These are phyloP conservation scores for Candida palmyrensis DNA, from an alignment of 805 yeast genomes.

Conservation along the genomic window DNA sequence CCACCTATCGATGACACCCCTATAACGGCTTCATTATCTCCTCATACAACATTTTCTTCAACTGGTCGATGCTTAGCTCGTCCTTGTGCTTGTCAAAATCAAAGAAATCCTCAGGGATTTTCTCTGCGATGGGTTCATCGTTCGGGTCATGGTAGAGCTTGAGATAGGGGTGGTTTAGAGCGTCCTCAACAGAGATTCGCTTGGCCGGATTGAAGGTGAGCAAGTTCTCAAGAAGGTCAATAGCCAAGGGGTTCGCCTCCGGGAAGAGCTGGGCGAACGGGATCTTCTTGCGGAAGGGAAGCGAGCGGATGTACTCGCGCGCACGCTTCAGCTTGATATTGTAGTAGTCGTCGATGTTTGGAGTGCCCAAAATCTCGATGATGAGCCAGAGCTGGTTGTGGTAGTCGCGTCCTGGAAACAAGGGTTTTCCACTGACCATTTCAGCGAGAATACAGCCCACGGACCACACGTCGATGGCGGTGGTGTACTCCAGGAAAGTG, in stretches of 20 bases:
- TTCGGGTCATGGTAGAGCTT: constrained; percentile 88
- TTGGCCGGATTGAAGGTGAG: constrained; percentile 68
- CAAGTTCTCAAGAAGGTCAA: constrained; percentile 60
- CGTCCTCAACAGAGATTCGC: constrained; percentile 71
- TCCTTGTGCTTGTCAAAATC: constrained; percentile 85
- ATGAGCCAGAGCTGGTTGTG: constrained; percentile 85
- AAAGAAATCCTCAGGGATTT: constrained; percentile 82
- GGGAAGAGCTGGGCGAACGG: constrained; percentile 35
- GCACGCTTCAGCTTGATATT: constrained; percentile 78
- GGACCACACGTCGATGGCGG: constrained; percentile 95
- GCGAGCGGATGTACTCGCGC: constrained; percentile 75
- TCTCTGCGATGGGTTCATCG: constrained; percentile 84
- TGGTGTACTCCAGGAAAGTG: constrained; percentile 86
- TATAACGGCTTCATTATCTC: constrained; percentile 58
- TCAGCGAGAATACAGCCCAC: constrained; percentile 96
- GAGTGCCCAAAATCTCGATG: constrained; percentile 84
- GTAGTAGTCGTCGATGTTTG: constrained; percentile 70
- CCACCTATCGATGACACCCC: no score
- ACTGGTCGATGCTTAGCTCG: constrained; percentile 66
- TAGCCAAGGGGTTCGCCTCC: constrained; percentile 35
- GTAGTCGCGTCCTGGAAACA: constrained; percentile 93
- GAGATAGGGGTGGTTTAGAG: constrained; percentile 82
- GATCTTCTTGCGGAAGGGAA: constrained; percentile 63
- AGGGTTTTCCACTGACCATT: constrained; percentile 76
- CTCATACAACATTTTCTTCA: constrained; percentile 71